Evolutionary conservation across 1,284 basidiomycete species (phyloP).

Genomic region (Ustilago curta): DNA sequence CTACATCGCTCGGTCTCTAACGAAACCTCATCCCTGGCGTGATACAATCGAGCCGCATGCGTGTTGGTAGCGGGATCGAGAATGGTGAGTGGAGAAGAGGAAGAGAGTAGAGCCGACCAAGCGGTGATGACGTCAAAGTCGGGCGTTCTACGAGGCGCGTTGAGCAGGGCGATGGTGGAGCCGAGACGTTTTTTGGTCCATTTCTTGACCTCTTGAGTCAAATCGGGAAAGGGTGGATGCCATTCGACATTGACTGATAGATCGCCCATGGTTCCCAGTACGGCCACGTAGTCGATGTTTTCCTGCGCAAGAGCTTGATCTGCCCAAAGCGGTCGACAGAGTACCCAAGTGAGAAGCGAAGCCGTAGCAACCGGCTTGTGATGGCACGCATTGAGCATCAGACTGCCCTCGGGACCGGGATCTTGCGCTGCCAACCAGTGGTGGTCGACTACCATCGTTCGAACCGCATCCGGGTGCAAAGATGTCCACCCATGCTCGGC

Average conservation of each 20-base stretch:
- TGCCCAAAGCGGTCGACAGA: conserved; percentile 50
- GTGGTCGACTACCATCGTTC: conserved; percentile 56
- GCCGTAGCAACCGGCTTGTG: conserved; percentile 51
- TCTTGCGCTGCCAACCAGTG: conserved; percentile 38
- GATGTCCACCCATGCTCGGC: conserved; percentile 51
- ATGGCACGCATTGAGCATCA: conserved; percentile 57
- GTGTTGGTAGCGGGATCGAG: conserved; percentile 39
- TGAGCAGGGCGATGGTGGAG: conserved; percentile 50
- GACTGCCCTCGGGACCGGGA: conserved; percentile 45
- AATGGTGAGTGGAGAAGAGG: conserved; percentile 37
- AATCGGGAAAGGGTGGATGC: conserved; percentile 57
- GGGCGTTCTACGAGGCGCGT: conserved; percentile 53
- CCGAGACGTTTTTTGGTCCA: conserved; percentile 58
- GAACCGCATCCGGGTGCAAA: conserved; percentile 13
- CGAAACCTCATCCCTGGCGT: conserved; percentile 40
- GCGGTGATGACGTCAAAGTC: conserved; percentile 50
- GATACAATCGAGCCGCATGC: conserved; percentile 40
- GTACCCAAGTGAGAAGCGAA: conserved; percentile 50
- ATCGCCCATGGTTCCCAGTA: conserved; percentile 59
- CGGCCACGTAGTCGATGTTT: conserved; percentile 51
- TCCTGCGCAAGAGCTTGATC: conserved; percentile 17
- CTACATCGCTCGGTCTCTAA: conserved; percentile 55
- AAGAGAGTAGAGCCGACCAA: conserved; percentile 39
- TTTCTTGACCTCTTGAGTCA: conserved; percentile 45
- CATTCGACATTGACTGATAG: conserved; percentile 51